Conservation (phyloP, 2,329 filamentous ascomycete species). For the Immersiporthe knoxdaviesiana region DNA sequence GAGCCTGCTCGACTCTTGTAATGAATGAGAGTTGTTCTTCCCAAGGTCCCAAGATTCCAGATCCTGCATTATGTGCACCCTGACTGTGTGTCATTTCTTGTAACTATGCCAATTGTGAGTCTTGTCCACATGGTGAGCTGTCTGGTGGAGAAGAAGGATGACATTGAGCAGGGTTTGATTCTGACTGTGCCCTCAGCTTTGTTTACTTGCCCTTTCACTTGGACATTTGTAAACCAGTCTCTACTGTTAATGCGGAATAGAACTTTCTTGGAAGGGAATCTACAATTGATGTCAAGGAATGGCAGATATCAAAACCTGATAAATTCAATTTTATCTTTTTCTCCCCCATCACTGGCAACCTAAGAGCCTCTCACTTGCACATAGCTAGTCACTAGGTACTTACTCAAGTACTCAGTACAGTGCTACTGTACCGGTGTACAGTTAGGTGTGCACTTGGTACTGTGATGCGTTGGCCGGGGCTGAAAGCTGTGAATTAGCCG, state of each 20-base stretch:
- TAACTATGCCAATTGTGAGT: background rate
- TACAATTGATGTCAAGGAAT: background rate
- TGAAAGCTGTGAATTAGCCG: background rate
- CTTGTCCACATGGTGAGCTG: background rate
- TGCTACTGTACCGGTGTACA: background rate
- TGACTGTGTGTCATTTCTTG: background rate
- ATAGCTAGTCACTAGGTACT: too few relatives aligned
- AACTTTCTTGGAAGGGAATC: background rate
- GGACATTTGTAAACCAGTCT: background rate
- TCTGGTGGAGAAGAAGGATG: background rate
- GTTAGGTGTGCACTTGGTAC: background rate
- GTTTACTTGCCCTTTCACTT: background rate
- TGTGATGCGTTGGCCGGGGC: background rate
- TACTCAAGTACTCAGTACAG: too few relatives aligned
- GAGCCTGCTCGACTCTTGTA: background rate
- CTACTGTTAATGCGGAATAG: background rate
- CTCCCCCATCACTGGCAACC: too few relatives aligned
- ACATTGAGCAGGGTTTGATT: background rate
- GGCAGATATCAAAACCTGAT: background rate
- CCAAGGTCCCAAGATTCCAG: background rate
- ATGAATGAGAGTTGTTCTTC: background rate
- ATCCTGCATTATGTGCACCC: too few relatives aligned
- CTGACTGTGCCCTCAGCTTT: background rate
- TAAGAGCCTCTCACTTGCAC: background rate
- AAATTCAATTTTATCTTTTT: background rate